Evolutionary conservation across 345 rosid species (phyloP).

Genomic region (Lumnitzera racemosa): DNA sequence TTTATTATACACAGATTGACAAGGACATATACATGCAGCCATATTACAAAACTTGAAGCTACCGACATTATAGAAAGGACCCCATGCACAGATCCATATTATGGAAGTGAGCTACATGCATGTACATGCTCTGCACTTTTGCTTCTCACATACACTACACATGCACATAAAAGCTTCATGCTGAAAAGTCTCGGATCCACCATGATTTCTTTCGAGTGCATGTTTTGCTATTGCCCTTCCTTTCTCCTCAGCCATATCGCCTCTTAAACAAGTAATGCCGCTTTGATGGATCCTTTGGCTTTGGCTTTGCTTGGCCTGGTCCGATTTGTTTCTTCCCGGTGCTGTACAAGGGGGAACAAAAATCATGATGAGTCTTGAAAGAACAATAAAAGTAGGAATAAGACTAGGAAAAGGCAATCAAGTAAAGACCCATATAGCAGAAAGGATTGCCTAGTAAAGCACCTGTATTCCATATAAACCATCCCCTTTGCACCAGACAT

Average conservation of each 20-base stretch:
- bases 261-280: constrained; percentile 67
- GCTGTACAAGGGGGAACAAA: constrained; percentile 15
- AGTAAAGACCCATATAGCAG: not conserved
- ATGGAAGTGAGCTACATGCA: too few relatives aligned
- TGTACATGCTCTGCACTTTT: too few relatives aligned
- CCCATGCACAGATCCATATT: too few relatives aligned
- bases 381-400: not conserved
- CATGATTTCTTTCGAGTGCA: too few relatives aligned
- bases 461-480: constrained; percentile 93
- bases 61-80: too few relatives aligned
- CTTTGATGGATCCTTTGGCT: constrained; percentile 81
- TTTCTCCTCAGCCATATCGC: constrained; percentile 35
- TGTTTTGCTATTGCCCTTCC: too few relatives aligned
- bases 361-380: not conserved
- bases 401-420: not conserved
- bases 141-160: too few relatives aligned
- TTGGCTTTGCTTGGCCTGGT: constrained; percentile 35
- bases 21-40: too few relatives aligned
- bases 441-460: not conserved
- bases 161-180: too few relatives aligned
- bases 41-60: too few relatives aligned
- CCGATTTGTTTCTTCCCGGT: constrained; percentile 39
- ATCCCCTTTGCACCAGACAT: constrained; percentile 88
- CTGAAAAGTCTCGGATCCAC: too few relatives aligned
- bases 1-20: too few relatives aligned